Evolutionary conservation across 805 yeast species (phyloP), one percentile per base, ranked within the genome.

Genomic region (Pichia insulana): DNA sequence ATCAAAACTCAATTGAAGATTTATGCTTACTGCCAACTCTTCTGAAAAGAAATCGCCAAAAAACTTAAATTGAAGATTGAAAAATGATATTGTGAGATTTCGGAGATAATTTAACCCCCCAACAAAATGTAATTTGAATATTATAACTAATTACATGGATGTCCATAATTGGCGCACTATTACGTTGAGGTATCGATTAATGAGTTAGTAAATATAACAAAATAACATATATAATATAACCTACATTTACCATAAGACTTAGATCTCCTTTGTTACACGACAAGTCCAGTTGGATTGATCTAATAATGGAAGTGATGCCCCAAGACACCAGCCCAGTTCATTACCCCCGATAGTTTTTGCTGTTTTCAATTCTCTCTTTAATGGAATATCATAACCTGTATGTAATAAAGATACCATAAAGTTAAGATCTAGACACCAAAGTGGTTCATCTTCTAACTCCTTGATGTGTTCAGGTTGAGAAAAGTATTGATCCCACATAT

Each of bases 311-410:
- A 92, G 73, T 2, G 97, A 86, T 2, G 97, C 98, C 54, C 99
- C 99, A 43, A 92, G 70, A 69, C 97, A 92, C 99, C 99, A 92
- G 28, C 98, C 99, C 40, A 92, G 72, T 67, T 92, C 98, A 55
- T 86, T 88, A 57, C 79, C 78, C 40, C 79, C 83, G 53, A 92
- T 86, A 59, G 78, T 88, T 69, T 87, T 80, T 8, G 97, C 97
- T 7, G 96, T 92, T 62, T 77, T 84, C 52, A 92, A 77, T 64
- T 90, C 97, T 61, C 97, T 79, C 50, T 73, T 70, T 45, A 85
- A 73, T 47, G 97, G 96, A 50, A 92, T 87, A 53, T 90, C 97
- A 64, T 92, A 92, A 35, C 99, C 99, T n/a, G 89, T 82, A 63
- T 89, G 96, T 50, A 92, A 70, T 61, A 92, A 67, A 2, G 97